Evolutionary conservation across 1,284 basidiomycete genomes (phyloP).

Genomic region (Porphyrellus sp.): DNA sequence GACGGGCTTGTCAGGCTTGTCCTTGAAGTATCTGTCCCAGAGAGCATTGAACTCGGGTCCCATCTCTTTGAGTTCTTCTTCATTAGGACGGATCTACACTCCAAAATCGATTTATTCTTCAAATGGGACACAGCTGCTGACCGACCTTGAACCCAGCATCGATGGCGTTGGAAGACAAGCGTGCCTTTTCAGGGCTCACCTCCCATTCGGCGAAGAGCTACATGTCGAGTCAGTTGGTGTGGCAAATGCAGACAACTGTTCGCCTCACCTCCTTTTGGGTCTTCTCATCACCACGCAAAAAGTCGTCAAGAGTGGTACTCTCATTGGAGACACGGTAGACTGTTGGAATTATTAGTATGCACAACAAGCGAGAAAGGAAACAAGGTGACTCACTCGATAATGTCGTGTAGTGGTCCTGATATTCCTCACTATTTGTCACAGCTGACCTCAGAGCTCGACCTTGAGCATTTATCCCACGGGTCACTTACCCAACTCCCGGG

Average conservation of each 20-base stretch:
- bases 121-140: background rate
- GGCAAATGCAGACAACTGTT: background rate
- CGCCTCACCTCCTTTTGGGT: constrained; percentile 47
- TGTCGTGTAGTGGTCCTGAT: constrained; percentile 73
- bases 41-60: constrained; percentile 70
- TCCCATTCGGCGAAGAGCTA: constrained; percentile 68
- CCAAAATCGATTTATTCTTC: background rate
- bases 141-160: constrained; percentile 72
- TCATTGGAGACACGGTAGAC: constrained; percentile 69
- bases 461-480: background rate
- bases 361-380: background rate
- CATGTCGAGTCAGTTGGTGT: background rate
- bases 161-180: constrained; percentile 65
- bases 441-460: constrained; percentile 1
- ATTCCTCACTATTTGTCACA: constrained; percentile 50
- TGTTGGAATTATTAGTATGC: constrained; percentile 26
- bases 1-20: constrained; percentile 74
- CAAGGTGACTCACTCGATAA: constrained; percentile 46
- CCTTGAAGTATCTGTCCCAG: constrained; percentile 68
- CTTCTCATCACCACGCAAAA: constrained; percentile 63
- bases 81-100: constrained; percentile 59
- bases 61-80: constrained; percentile 69
- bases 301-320: constrained; percentile 60
- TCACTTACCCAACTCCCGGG: constrained; percentile 62
- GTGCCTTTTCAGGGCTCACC: constrained; percentile 62